These are phyloP conservation scores for Mycena galopus DNA, from an alignment of 768 basidiomycete species.

Conservation along the genomic window DNA sequence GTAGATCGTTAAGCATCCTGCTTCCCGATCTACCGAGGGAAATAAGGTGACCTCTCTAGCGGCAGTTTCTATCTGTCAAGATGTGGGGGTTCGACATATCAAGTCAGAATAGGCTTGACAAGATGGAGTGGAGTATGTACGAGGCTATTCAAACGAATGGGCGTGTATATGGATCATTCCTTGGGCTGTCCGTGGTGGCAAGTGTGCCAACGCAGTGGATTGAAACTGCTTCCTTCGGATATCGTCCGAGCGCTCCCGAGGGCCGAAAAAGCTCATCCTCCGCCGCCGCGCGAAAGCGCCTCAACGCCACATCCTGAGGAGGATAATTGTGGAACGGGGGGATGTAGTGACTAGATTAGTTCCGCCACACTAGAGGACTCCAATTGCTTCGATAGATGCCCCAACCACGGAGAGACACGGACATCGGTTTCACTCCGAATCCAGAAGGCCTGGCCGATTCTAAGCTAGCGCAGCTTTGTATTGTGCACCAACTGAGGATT, in stretches of 20 bases:
- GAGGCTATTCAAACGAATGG: background rate
- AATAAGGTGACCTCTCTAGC: too few relatives aligned
- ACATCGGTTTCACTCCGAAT: background rate
- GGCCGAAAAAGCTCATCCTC: slow-evolving; percentile 11
- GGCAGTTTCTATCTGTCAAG: background rate
- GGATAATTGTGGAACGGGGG: too few relatives aligned
- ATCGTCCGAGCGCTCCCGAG: slow-evolving; percentile 16
- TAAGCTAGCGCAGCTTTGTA: background rate
- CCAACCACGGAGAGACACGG: background rate
- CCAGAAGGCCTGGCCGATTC: slow-evolving; percentile 2
- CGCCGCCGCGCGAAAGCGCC: background rate
- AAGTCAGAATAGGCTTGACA: background rate
- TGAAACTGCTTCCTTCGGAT: slow-evolving; percentile 10
- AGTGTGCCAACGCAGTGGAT: background rate
- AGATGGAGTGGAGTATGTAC: background rate
- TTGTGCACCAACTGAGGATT: background rate
- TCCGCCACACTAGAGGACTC: slow-evolving; percentile 3
- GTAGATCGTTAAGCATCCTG: too few relatives aligned
- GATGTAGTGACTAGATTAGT: background rate
- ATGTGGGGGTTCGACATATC: too few relatives aligned
- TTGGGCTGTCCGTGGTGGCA: background rate
- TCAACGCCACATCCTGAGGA: slow-evolving; percentile 4
- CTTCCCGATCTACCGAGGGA: too few relatives aligned
- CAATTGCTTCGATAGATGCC: background rate
- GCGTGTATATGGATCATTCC: slow-evolving; percentile 1